phyloP scores from a whole-genome alignment of 2,329 filamentous ascomycete species.

The Diatrype stigma region DNA sequence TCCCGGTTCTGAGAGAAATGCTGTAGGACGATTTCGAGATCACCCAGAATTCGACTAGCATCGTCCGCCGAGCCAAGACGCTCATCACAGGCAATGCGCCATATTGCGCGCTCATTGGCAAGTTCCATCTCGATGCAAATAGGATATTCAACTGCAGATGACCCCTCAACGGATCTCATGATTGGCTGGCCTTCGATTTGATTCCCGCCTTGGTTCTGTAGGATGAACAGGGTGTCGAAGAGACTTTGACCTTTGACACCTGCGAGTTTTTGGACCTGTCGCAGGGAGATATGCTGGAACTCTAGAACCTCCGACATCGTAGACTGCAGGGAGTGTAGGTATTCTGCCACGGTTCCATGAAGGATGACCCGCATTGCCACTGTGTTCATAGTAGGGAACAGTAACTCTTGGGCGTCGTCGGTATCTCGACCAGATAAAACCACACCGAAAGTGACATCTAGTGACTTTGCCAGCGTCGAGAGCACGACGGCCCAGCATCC shows the following conservation, averaged over 20 bases:
- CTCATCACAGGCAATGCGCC: slow-evolving; percentile 69
- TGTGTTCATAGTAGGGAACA: slow-evolving; percentile 93
- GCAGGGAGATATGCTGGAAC: slow-evolving; percentile 73
- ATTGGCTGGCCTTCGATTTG: slow-evolving; percentile 29
- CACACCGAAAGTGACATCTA: slow-evolving; percentile 79
- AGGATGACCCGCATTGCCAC: slow-evolving; percentile 69
- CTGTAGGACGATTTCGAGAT: slow-evolving; percentile 56
- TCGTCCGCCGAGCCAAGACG: slow-evolving; percentile 44
- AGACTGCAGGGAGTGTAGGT: slow-evolving; percentile 71
- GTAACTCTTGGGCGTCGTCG: slow-evolving; percentile 59
- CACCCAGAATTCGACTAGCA: slow-evolving; percentile 47
- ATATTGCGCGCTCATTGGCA: slow-evolving; percentile 50
- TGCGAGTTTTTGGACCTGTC: slow-evolving; percentile 58
- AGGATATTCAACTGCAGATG: slow-evolving; percentile 73
- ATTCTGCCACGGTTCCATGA: slow-evolving; percentile 60
- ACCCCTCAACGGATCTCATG: slow-evolving; percentile 59
- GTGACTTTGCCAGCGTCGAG: slow-evolving; percentile 54
- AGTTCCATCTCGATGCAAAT: slow-evolving; percentile 78
- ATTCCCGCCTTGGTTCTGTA: slow-evolving; percentile 37
- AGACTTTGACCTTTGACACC: slow-evolving; percentile 27
- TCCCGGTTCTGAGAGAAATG: slow-evolving; percentile 49
- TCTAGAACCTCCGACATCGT: slow-evolving; percentile 62
- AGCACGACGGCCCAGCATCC: slow-evolving; percentile 71
- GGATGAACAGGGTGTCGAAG: slow-evolving; percentile 55
- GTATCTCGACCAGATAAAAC: slow-evolving; percentile 82